phyloP scores from a whole-genome alignment of 2,329 filamentous ascomycete genomes.

The Leptographium wingfieldii region DNA sequence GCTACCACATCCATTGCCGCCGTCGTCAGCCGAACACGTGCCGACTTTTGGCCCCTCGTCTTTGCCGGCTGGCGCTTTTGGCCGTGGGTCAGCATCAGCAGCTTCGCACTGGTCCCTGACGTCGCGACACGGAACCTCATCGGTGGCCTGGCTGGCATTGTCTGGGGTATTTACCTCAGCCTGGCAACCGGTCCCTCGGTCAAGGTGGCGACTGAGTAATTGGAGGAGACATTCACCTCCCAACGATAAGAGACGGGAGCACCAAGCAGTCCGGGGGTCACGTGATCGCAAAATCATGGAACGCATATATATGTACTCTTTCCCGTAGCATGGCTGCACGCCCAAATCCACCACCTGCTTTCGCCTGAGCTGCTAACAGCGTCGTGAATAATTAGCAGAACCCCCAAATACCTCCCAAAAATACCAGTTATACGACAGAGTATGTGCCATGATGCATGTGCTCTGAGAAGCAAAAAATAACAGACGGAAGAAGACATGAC shows the following conservation, averaged over 20 bases:
- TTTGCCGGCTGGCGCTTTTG: slow-evolving; percentile 59
- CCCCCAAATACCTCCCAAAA: not conserved
- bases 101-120: slow-evolving; percentile 52
- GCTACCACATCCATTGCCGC: slow-evolving; percentile 8
- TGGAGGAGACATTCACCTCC: not conserved
- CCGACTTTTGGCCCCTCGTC: slow-evolving; percentile 53
- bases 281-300: not conserved
- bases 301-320: not conserved
- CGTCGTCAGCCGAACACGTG: slow-evolving; percentile 23
- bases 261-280: too few relatives aligned
- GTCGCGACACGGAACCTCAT: slow-evolving; percentile 54
- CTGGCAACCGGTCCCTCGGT: slow-evolving; percentile 23
- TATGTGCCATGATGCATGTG: not conserved
- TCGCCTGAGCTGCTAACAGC: too few relatives aligned
- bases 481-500: not conserved
- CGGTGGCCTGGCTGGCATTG: slow-evolving; percentile 53
- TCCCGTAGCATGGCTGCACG: not conserved
- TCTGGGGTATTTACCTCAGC: slow-evolving; percentile 61
- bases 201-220: not conserved
- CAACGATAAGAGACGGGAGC: too few relatives aligned
- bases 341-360: not conserved
- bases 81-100: slow-evolving; percentile 53
- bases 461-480: not conserved
- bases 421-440: not conserved
- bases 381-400: too few relatives aligned